A percentile compares a stretch with the other conserved stretches of the same genome.
Evolutionary conservation across 1,284 basidiomycete genomes (phyloP).

Genomic region (Pascua sp.): DNA sequence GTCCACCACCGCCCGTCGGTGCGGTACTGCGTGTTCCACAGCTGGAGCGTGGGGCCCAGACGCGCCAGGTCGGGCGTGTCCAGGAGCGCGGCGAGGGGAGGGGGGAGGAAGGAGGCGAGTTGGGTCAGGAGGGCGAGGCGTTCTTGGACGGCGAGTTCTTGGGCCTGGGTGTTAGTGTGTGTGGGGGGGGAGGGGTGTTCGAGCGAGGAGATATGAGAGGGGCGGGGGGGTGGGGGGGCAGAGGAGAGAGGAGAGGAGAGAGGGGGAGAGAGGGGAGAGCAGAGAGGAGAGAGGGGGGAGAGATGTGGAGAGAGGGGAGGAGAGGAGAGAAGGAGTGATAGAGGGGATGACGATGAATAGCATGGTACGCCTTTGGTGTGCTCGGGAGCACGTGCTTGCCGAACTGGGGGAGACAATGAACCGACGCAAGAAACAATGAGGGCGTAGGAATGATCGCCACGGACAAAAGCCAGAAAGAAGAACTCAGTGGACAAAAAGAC

Average conservation of each 20-base stretch:
- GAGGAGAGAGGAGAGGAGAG: neutral
- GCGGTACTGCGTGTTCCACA: constrained; percentile 25
- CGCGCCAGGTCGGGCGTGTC: constrained; percentile 15
- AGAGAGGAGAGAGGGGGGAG: too few relatives aligned
- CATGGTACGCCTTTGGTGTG: too few relatives aligned
- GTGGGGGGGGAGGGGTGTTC: neutral
- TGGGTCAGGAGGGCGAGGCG: constrained; percentile 35
- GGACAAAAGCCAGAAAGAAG: too few relatives aligned
- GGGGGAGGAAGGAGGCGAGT: constrained; percentile 40
- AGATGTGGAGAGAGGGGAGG: too few relatives aligned
- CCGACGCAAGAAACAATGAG: too few relatives aligned
- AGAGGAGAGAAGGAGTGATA: neutral
- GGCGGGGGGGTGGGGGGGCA: too few relatives aligned
- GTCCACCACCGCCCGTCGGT: constrained; percentile 28
- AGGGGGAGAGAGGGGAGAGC: neutral
- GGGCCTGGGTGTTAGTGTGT: constrained; percentile 22
- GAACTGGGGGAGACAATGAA: too few relatives aligned
- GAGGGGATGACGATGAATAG: too few relatives aligned
- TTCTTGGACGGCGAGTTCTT: constrained; percentile 36
- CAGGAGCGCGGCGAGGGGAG: constrained; percentile 34
- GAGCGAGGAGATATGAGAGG: too few relatives aligned
- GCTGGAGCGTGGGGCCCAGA: constrained; percentile 20
- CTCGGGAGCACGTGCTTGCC: too few relatives aligned
- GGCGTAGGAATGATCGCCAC: too few relatives aligned
- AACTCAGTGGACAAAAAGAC: too few relatives aligned